These are phyloP conservation scores for Ceriops tagal DNA, from an alignment of 345 rosid species.

Conservation along the genomic window DNA sequence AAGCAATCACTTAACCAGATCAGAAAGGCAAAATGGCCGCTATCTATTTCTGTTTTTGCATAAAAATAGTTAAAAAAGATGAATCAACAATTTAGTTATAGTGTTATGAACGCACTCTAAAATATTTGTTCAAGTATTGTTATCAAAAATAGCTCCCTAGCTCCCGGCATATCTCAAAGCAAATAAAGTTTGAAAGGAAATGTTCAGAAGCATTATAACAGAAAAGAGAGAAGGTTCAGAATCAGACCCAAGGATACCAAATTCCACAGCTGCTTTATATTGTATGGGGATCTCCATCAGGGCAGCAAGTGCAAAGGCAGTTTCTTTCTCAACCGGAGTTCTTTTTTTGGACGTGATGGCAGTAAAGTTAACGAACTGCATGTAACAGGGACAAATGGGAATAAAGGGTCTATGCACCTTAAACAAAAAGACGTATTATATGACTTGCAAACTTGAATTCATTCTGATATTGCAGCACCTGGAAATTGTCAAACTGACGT, in stretches of 20 bases:
- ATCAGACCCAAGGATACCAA: conserved; percentile 20
- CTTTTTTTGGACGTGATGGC: conserved; percentile 22
- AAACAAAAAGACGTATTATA: background rate
- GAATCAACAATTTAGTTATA: too few species aligned
- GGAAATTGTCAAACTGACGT: conserved; percentile 72
- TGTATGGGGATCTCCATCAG: conserved; percentile 29
- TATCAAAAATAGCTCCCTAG: too few species aligned
- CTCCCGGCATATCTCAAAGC: too few species aligned
- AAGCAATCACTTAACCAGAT: background rate
- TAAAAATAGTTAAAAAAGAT: too few species aligned
- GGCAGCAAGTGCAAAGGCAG: conserved; percentile 28
- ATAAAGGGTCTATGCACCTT: background rate
- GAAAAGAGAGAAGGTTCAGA: background rate
- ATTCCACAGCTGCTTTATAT: conserved; percentile 22
- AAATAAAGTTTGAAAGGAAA: too few species aligned
- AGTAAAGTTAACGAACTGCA: conserved; percentile 30
- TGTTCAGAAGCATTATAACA: background rate
- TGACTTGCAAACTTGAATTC: background rate
- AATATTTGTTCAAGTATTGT: too few species aligned
- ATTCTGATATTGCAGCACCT: conserved; percentile 29
- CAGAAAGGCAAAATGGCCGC: too few species aligned
- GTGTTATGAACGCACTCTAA: too few species aligned
- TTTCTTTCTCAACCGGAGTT: conserved; percentile 19
- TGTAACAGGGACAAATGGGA: background rate
- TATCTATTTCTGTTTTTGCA: too few species aligned